Conservation (phyloP, 73 alveolate species). For the Paramecium octaurelia region DNA sequence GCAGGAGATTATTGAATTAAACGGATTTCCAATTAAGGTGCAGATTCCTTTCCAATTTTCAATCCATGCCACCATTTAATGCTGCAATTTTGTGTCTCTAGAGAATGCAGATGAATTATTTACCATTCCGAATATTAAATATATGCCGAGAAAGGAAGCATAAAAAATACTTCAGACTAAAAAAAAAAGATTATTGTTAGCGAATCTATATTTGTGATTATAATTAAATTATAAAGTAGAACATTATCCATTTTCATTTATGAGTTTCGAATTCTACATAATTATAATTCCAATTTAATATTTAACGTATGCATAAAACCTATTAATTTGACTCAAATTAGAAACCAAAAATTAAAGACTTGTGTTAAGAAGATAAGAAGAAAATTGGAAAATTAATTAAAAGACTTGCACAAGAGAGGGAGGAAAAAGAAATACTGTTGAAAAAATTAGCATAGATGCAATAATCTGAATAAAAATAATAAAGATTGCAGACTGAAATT, state of each 20-base stretch:
- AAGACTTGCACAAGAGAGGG: not conserved
- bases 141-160: not conserved
- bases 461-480: not conserved
- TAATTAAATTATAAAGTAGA: not conserved
- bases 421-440: not conserved
- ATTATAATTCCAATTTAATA: not conserved
- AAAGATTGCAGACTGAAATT: not conserved
- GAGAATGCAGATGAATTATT: not conserved
- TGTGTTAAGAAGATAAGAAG: not conserved
- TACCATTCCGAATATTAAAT: not conserved
- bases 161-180: not conserved
- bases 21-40: conserved; percentile 40
- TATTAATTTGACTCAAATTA: not conserved
- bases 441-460: not conserved
- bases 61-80: conserved; percentile 27
- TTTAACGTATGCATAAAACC: conserved; percentile 22
- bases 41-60: conserved; percentile 35
- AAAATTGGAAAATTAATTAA: not conserved
- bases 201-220: conserved; percentile 40
- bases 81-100: not conserved
- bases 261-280: not conserved
- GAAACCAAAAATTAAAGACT: not conserved
- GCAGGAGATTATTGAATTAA: not conserved
- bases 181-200: conserved; percentile 22
- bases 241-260: not conserved